phyloP scores from a whole-genome alignment of 2,329 filamentous ascomycete species.

The Fusarium solani-melongenae region DNA sequence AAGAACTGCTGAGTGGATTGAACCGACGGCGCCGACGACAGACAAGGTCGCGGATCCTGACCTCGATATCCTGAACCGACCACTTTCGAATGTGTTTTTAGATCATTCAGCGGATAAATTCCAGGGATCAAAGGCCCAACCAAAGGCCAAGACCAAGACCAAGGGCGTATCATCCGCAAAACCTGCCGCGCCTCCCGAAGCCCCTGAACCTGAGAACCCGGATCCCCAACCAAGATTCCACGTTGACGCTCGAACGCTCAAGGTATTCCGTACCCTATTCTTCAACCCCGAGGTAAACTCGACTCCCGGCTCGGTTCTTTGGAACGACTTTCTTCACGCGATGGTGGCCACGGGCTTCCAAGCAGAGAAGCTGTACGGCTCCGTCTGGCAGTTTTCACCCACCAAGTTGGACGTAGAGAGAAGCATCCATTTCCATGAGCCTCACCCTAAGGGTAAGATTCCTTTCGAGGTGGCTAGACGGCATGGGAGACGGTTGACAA shows the following conservation, averaged over 20 bases:
- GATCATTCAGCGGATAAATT: not conserved
- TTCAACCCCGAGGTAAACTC: conserved; percentile 48
- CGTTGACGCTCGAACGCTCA: conserved; percentile 48
- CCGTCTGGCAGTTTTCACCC: conserved; percentile 69
- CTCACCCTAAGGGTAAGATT: conserved; percentile 66
- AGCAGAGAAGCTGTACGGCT: conserved; percentile 68
- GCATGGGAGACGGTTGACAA: conserved; percentile 59
- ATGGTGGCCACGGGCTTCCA: conserved; percentile 62
- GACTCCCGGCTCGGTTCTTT: conserved; percentile 60
- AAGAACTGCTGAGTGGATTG: conserved; percentile 62
- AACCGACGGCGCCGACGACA: conserved; percentile 40
- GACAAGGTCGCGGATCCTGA: not conserved
- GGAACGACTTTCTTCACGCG: conserved; percentile 65
- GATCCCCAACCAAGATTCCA: conserved; percentile 22
- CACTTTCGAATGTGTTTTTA: conserved; percentile 41
- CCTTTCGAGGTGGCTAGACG: conserved; percentile 57
- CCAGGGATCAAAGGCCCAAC: not conserved
- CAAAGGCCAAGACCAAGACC: conserved; percentile 39
- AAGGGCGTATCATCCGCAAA: not conserved
- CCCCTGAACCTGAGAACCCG: not conserved
- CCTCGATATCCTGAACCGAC: conserved; percentile 19
- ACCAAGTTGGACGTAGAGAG: conserved; percentile 53
- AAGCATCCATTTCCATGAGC: conserved; percentile 70
- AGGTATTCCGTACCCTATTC: conserved; percentile 56
- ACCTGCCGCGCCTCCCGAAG: not conserved